Conservation (phyloP, 2,329 filamentous ascomycete genomes). For the Alternaria hordeiaustralica region DNA sequence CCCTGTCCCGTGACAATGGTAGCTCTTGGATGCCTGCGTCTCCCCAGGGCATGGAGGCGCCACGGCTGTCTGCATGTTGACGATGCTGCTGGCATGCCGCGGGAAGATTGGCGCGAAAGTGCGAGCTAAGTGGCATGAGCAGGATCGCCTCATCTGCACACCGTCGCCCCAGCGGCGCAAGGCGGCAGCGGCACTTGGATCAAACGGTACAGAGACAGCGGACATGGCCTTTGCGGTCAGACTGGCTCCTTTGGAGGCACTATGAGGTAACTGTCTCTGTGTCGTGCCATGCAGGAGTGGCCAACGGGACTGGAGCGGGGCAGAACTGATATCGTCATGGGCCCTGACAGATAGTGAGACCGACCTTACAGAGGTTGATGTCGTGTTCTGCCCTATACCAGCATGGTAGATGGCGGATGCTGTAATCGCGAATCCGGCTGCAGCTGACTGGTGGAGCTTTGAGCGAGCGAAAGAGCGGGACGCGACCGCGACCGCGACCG, state of each 20-base stretch:
- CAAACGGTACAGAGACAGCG: not conserved
- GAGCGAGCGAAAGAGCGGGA: conserved; percentile 5
- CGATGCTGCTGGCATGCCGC: conserved; percentile 13
- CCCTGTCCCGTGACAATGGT: conserved; percentile 22
- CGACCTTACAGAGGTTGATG: conserved; percentile 20
- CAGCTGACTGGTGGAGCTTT: conserved; percentile 24
- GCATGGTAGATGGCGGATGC: conserved; percentile 17
- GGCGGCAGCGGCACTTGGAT: conserved; percentile 6
- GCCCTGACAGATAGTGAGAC: conserved; percentile 8
- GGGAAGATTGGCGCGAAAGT: conserved; percentile 16
- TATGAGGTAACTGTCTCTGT: conserved; percentile 1
- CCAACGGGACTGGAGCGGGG: conserved; percentile 9
- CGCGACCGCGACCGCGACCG: conserved; percentile 14
- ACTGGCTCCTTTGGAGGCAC: not conserved
- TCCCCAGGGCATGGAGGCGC: conserved; percentile 14
- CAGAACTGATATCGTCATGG: conserved; percentile 19
- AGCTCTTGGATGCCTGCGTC: conserved; percentile 11
- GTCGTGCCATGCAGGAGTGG: conserved; percentile 4
- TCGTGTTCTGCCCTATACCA: conserved; percentile 19
- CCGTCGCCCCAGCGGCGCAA: conserved; percentile 5
- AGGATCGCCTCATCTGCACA: conserved; percentile 2
- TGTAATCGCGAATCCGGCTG: conserved; percentile 14
- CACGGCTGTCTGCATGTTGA: conserved; percentile 12
- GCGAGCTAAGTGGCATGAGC: conserved; percentile 11
- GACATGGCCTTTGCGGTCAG: not conserved